A percentile compares a stretch with the other conserved stretches of the same genome.
These are phyloP conservation scores for Lagenidium sp. DNA, from an alignment of 352 stramenopile species.

Conservation along the genomic window DNA sequence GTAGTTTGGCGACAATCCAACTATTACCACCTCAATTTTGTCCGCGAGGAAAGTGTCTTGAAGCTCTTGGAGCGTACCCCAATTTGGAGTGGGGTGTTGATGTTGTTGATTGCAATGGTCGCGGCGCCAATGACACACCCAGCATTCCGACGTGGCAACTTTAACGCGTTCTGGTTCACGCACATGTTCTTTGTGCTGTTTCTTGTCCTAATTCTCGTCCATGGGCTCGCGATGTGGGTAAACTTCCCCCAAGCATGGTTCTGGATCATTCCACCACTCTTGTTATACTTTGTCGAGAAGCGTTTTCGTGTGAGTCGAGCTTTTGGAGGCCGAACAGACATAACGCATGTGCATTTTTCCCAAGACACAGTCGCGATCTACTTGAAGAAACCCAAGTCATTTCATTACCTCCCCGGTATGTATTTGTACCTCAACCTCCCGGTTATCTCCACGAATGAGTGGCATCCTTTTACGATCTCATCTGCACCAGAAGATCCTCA, in stretches of 20 bases:
- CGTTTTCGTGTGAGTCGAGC: slow-evolving; percentile 47
- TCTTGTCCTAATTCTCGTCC: slow-evolving; percentile 47
- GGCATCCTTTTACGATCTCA: slow-evolving; percentile 89
- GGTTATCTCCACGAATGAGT: slow-evolving; percentile 63
- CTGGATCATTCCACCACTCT: slow-evolving; percentile 42
- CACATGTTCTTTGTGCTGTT: slow-evolving; percentile 65
- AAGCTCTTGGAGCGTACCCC: slow-evolving; percentile 34
- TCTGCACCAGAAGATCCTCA: slow-evolving; percentile 64
- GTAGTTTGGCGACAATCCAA: slow-evolving; percentile 30
- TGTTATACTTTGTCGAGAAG: slow-evolving; percentile 57
- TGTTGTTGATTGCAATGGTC: slow-evolving; percentile 43
- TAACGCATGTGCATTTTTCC: slow-evolving; percentile 34
- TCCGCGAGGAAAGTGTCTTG: slow-evolving; percentile 37
- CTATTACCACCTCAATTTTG: slow-evolving; percentile 36
- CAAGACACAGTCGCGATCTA: slow-evolving; percentile 52
- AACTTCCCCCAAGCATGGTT: slow-evolving; percentile 34
- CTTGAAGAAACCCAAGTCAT: slow-evolving; percentile 49
- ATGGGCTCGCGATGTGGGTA: slow-evolving; percentile 61
- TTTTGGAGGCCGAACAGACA: slow-evolving; percentile 37
- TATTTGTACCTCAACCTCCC: slow-evolving; percentile 84
- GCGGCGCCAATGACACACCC: slow-evolving; percentile 34
- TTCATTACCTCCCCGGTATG: slow-evolving; percentile 58
- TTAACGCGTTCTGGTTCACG: slow-evolving; percentile 60
- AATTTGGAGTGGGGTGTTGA: slow-evolving; percentile 51
- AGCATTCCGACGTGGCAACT: slow-evolving; percentile 41